Percentiles rank a stretch among this genome's conserved stretches.
These are phyloP conservation scores for Macrophomina tecta DNA, from an alignment of 2,329 filamentous ascomycete species.

Conservation along the genomic window DNA sequence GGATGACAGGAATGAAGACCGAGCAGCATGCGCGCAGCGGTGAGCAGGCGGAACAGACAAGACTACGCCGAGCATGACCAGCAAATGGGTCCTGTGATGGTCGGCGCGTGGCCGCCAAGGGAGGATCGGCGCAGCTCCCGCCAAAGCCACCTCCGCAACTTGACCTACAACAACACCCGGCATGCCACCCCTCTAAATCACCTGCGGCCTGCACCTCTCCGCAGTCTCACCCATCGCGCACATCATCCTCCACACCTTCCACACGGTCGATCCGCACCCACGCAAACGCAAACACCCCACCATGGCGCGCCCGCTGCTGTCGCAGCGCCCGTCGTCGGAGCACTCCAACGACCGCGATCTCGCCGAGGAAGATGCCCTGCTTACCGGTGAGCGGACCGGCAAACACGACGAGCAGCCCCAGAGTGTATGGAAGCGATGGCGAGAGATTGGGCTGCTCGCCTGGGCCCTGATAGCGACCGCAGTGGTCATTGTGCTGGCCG, in stretches of 20 bases:
- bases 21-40: background rate
- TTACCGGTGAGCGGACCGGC: slow-evolving; percentile 59
- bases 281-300: slow-evolving; percentile 15
- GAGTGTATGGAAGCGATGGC: slow-evolving; percentile 63
- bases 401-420: slow-evolving; percentile 27
- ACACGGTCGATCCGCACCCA: slow-evolving; percentile 2
- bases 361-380: slow-evolving; percentile 67
- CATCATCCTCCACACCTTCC: background rate
- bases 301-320: slow-evolving; percentile 57
- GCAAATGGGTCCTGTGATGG: slow-evolving; percentile 12
- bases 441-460: slow-evolving; percentile 76
- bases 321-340: slow-evolving; percentile 62
- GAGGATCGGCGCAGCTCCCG: slow-evolving; percentile 19
- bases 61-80: slow-evolving; percentile 7
- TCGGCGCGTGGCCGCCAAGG: slow-evolving; percentile 25
- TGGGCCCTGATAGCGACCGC: slow-evolving; percentile 86
- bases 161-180: background rate
- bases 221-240: background rate
- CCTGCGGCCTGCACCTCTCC: background rate
- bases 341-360: slow-evolving; percentile 61
- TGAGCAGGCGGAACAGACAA: background rate
- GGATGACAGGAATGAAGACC: background rate
- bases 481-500: slow-evolving; percentile 77
- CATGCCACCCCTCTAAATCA: slow-evolving; percentile 11
- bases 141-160: background rate